Percentiles rank a stretch among this genome's conserved stretches.
phyloP scores from a whole-genome alignment of 257 asterid species.

The Solanum chiquidenum region DNA sequence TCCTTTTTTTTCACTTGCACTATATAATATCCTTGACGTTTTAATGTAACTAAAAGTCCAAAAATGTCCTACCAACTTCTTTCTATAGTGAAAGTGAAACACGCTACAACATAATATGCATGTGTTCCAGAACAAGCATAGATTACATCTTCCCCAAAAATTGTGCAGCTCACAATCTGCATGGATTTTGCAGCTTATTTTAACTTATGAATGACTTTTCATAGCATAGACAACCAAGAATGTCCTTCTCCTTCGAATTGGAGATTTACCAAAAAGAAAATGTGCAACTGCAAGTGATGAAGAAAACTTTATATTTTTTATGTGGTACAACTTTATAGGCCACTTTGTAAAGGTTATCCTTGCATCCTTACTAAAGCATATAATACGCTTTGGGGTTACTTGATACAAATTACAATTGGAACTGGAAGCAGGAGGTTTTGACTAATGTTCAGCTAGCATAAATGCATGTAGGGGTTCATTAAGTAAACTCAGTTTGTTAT shows the following conservation, averaged over 20 bases:
- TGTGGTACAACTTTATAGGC: background rate
- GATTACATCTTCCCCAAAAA: background rate
- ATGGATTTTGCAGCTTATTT: background rate
- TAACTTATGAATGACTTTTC: background rate
- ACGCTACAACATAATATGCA: background rate
- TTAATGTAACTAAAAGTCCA: background rate
- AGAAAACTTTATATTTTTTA: background rate
- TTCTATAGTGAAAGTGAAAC: background rate
- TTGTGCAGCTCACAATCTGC: background rate
- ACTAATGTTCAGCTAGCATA: background rate
- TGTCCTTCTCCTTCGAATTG: background rate
- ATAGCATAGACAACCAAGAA: background rate
- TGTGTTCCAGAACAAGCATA: background rate
- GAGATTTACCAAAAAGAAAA: background rate
- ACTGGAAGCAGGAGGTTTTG: background rate
- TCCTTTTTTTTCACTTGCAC: background rate
- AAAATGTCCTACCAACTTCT: background rate
- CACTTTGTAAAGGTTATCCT: background rate
- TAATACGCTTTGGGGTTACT: background rate
- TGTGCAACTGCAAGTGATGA: background rate
- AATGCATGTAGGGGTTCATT: background rate
- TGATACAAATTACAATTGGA: background rate
- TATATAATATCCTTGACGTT: background rate
- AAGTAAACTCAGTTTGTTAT: background rate
- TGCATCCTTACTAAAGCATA: background rate